phyloP scores from a whole-genome alignment of 768 basidiomycete species.

The Gloeopeniophorella convolvens region DNA sequence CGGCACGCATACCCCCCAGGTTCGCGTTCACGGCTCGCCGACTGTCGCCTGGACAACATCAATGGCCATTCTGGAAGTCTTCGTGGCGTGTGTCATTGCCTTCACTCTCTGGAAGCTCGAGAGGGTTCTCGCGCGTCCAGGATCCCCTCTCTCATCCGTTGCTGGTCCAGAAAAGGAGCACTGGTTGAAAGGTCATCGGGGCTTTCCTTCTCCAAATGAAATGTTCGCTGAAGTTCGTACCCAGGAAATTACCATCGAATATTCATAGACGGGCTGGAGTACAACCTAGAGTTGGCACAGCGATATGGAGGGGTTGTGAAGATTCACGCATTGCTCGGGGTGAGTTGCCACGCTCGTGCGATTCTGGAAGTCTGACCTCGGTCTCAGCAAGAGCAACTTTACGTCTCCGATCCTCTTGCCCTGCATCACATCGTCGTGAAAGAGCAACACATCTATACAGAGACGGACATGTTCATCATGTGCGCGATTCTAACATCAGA shows the following conservation, averaged over 20 bases:
- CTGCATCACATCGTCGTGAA: constrained; percentile 17
- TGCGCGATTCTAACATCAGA: not conserved
- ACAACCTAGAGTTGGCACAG: constrained; percentile 27
- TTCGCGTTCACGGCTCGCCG: no score
- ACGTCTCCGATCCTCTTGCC: constrained; percentile 6
- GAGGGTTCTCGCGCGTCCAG: constrained; percentile 6
- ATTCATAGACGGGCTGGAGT: constrained; percentile 29
- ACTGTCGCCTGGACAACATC: no score
- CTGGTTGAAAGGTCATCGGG: constrained; percentile 29
- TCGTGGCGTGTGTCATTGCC: constrained; percentile 5
- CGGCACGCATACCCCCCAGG: no score
- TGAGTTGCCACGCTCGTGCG: constrained; percentile 22
- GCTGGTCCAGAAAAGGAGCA: constrained; percentile 30
- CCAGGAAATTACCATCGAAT: constrained; percentile 30
- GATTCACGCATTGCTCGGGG: constrained; percentile 32
- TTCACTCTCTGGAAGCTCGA: constrained; percentile 22
- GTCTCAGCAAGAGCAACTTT: constrained; percentile 7
- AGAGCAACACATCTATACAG: constrained; percentile 16
- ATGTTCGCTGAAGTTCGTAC: not conserved
- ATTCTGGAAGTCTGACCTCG: constrained; percentile 16
- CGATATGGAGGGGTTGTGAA: constrained; percentile 32
- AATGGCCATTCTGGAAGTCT: not conserved
- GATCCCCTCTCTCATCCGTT: constrained; percentile 23
- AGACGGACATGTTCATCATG: constrained; percentile 11
- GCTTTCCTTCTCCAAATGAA: no score